Percentiles rank a stretch among this genome's conserved stretches.
phyloP scores from a whole-genome alignment of 1,284 basidiomycete species.

The Earliella scabrosa region DNA sequence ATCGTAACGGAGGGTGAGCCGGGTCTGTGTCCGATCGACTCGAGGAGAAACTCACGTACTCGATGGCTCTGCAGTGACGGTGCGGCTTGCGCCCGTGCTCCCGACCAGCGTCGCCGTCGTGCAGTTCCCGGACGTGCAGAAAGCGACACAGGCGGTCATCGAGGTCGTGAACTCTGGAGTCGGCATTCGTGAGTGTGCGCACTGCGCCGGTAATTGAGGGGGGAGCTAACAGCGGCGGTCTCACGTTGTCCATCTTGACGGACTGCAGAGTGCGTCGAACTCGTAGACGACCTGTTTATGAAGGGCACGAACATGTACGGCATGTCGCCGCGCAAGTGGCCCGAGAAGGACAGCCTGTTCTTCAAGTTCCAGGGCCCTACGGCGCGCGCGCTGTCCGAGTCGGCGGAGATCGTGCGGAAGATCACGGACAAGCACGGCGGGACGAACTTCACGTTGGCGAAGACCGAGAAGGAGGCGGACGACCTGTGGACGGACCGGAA shows the following conservation, averaged over 20 bases:
- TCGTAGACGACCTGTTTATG: conserved; percentile 76
- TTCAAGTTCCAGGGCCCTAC: conserved; percentile 88
- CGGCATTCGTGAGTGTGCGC: conserved; percentile 39
- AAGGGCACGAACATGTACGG: conserved; percentile 71
- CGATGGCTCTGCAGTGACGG: conserved; percentile 75
- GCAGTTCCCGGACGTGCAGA: conserved; percentile 68
- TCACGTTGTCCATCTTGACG: too few species aligned
- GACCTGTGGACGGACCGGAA: conserved; percentile 89
- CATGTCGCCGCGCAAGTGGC: conserved; percentile 60
- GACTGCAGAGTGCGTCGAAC: conserved; percentile 77
- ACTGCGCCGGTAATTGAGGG: too few species aligned
- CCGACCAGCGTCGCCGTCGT: conserved; percentile 76
- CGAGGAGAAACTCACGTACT: too few species aligned
- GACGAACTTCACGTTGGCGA: conserved; percentile 72
- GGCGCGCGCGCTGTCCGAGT: conserved; percentile 61
- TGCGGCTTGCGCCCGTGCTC: conserved; percentile 79
- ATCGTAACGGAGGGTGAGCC: conserved; percentile 94
- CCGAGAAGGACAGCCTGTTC: conserved; percentile 78
- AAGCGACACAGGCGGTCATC: conserved; percentile 75
- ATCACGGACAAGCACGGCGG: conserved; percentile 72
- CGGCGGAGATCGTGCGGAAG: conserved; percentile 59
- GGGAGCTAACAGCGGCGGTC: too few species aligned
- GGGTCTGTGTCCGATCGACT: too few species aligned
- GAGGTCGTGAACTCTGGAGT: conserved; percentile 76
- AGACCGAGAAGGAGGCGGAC: conserved; percentile 68